Evolutionary conservation across 768 basidiomycete genomes (phyloP).

Genomic region (Panellus pusillus): DNA sequence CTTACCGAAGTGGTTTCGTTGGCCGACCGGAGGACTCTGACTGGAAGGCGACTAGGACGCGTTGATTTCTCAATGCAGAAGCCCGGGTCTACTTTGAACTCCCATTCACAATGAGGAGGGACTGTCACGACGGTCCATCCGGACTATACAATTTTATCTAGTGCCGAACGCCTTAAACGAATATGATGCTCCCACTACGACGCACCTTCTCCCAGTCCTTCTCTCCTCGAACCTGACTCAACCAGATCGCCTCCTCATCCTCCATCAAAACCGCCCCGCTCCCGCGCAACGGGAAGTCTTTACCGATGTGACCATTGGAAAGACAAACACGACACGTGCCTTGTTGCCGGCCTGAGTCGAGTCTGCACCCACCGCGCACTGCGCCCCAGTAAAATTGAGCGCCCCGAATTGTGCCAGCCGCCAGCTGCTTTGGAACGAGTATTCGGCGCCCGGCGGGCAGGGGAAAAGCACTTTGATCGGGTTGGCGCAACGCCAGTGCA

Average conservation of each 20-base stretch:
- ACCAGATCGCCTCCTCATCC: conserved; percentile 11
- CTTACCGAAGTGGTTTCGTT: conserved; percentile 3
- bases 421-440: conserved; percentile 6
- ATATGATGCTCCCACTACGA: neutral
- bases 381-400: conserved; percentile 16
- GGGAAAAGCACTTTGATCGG: conserved; percentile 1
- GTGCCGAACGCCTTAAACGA: too few species aligned
- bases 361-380: neutral
- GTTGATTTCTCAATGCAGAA: too few species aligned
- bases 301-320: neutral
- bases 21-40: conserved; percentile 5
- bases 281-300: conserved; percentile 5
- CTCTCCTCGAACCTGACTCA: conserved; percentile 1
- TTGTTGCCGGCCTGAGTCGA: neutral
- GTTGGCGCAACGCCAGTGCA: conserved; percentile 8
- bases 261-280: conserved; percentile 9
- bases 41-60: conserved; percentile 11
- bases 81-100: too few species aligned
- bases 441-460: conserved; percentile 9
- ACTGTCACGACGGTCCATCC: too few species aligned
- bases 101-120: too few species aligned
- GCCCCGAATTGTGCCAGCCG: neutral
- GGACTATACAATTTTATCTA: too few species aligned
- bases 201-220: conserved; percentile 9
- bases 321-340: conserved; percentile 2